Evolutionary conservation across 768 basidiomycete species (phyloP).

Genomic region (Amanita exitialis): DNA sequence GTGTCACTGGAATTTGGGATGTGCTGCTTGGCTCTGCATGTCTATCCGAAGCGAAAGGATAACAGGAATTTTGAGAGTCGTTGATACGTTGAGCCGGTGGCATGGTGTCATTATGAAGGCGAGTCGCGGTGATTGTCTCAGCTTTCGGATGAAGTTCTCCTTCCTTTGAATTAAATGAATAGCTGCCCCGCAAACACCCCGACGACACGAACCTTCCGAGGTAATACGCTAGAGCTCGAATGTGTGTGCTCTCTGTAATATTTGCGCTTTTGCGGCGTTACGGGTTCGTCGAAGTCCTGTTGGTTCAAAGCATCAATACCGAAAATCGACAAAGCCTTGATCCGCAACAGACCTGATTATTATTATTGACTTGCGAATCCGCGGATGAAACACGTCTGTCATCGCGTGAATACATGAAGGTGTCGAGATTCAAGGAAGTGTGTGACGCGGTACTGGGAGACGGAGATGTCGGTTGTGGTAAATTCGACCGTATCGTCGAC

Average conservation of each 20-base stretch:
- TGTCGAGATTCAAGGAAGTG: constrained; percentile 33
- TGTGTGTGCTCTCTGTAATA: constrained; percentile 52
- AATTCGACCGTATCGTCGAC: constrained; percentile 18
- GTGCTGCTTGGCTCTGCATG: constrained; percentile 21
- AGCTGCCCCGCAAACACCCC: constrained; percentile 11
- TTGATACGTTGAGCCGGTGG: constrained; percentile 18
- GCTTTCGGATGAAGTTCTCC: constrained; percentile 20
- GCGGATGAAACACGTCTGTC: constrained; percentile 26
- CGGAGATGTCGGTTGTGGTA: constrained; percentile 36
- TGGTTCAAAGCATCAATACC: constrained; percentile 3
- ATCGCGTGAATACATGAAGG: constrained; percentile 50
- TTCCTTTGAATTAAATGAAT: constrained; percentile 5
- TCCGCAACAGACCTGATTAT: constrained; percentile 33
- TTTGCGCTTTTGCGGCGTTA: constrained; percentile 51
- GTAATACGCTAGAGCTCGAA: constrained; percentile 17
- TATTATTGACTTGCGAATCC: constrained; percentile 18
- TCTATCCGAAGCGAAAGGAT: constrained; percentile 24
- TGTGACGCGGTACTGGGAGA: constrained; percentile 41
- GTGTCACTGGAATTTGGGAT: constrained; percentile 37
- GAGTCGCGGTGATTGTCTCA: constrained; percentile 38
- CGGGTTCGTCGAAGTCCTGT: constrained; percentile 21
- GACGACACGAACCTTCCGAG: constrained; percentile 18
- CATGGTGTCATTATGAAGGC: constrained; percentile 18
- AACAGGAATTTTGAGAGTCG: constrained; percentile 27
- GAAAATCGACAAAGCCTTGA: constrained; percentile 5